These are phyloP conservation scores for Daedalea quercina DNA, from an alignment of 768 basidiomycete species.

Conservation along the genomic window DNA sequence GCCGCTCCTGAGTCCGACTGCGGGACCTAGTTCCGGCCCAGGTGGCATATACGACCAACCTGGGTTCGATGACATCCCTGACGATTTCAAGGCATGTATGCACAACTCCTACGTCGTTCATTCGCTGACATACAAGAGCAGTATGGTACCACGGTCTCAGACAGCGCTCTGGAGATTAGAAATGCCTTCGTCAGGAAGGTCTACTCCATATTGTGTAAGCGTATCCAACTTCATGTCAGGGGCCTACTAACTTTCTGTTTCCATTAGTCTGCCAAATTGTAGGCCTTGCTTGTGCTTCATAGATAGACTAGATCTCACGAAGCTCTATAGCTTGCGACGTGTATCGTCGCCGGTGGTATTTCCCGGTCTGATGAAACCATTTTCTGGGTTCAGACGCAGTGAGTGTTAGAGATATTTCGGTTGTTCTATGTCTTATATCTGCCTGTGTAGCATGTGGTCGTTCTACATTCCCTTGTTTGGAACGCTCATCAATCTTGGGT, in stretches of 20 bases:
- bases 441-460: slow-evolving; percentile 54
- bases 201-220: slow-evolving; percentile 82
- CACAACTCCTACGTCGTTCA: background rate
- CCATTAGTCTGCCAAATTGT: slow-evolving; percentile 81
- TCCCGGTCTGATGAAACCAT: slow-evolving; percentile 56
- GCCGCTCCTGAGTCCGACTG: slow-evolving; percentile 41
- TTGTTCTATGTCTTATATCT: background rate
- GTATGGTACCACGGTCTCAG: slow-evolving; percentile 79
- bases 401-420: slow-evolving; percentile 17
- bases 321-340: slow-evolving; percentile 53
- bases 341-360: slow-evolving; percentile 66
- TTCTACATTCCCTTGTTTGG: slow-evolving; percentile 77
- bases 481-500: slow-evolving; percentile 69
- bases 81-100: slow-evolving; percentile 84
- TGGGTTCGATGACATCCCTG: slow-evolving; percentile 66
- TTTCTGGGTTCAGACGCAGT: slow-evolving; percentile 70
- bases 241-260: too few species aligned
- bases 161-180: slow-evolving; percentile 72
- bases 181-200: slow-evolving; percentile 88
- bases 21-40: slow-evolving; percentile 36
- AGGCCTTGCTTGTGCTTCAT: slow-evolving; percentile 17
- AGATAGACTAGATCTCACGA: background rate
- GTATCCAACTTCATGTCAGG: background rate
- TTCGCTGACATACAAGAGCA: slow-evolving; percentile 23
- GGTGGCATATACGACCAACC: slow-evolving; percentile 73